Evolutionary conservation across 768 basidiomycete species (phyloP), one percentile per base, ranked within the genome.

Genomic region (Mycena vitilis): DNA sequence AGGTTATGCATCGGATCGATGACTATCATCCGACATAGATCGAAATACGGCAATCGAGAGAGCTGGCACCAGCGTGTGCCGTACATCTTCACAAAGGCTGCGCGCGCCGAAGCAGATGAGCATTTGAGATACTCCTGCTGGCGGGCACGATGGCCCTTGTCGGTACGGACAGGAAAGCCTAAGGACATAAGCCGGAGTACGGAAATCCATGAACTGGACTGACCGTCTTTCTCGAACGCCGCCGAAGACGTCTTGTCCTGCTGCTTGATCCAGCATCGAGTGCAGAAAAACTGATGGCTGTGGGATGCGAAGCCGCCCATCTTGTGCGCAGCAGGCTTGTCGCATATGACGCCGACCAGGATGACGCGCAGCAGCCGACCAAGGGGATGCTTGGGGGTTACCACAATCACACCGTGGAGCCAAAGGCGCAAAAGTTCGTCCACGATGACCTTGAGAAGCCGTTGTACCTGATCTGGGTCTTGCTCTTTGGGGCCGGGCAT

Each of bases 281-380:
- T 79, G 54, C 81, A 83, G 56, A 81, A 80, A 23, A 52, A 52
- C 72, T 76, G 4, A 44, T 82, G 81, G 0, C 63, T 56, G 56
- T 79, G 78, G 0, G 77, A 73, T 0, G 75, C 78, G 54, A 75
- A 79, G 0, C 78, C 78, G 7, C 72, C 75, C 0, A 80, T 36
- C 65, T 82, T 82, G 58, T 79, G 78, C 0, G 78, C 79, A 1
- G 81, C 82, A 4, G 81, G 81, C 52, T 82, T 80, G 65, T 81
- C 78, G 54, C 81, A 83, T 10, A 78, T 67, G 9, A 83, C 68
- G 0, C 75, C 78, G 8, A 81, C 74, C 0, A 82, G 71, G 2
- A 77, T 73, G 4, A 81, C 73, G 0, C 79, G 74, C 1, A 81
- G 73, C 0, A 74, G 73, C 0, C 78, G 75, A 0, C 80, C 80